These are phyloP conservation scores for Russula sp. DNA, from an alignment of 768 basidiomycete species.

Conservation along the genomic window DNA sequence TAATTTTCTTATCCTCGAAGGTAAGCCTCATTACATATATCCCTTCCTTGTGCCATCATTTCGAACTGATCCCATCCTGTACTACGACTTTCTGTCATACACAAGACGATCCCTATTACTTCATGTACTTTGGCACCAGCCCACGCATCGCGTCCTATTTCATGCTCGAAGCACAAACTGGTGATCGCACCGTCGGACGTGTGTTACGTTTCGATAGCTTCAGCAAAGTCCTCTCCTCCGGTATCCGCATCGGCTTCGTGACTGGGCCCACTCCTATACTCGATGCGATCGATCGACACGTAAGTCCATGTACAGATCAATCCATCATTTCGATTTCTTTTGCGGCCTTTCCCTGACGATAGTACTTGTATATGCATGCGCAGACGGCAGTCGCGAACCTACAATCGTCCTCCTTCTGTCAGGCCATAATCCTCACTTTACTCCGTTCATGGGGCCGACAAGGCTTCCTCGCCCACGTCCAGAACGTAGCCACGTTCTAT, in stretches of 20 bases:
- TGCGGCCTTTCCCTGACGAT: background rate
- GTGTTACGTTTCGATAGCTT: conserved; percentile 89
- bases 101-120: conserved; percentile 77
- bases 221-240: conserved; percentile 76
- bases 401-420: conserved; percentile 61
- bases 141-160: conserved; percentile 78
- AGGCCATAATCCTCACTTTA: conserved; percentile 57
- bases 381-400: conserved; percentile 68
- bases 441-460: conserved; percentile 72
- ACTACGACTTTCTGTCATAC: background rate
- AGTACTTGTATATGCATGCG: background rate
- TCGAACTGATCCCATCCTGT: background rate
- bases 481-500: conserved; percentile 70
- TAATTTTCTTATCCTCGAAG: conserved; percentile 83
- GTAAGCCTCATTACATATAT: conserved; percentile 39
- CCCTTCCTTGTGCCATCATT: background rate
- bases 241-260: conserved; percentile 78
- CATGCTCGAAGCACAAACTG: conserved; percentile 62
- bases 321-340: background rate
- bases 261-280: conserved; percentile 70
- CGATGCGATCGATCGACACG: conserved; percentile 66
- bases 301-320: conserved; percentile 39
- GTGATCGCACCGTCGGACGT: conserved; percentile 57
- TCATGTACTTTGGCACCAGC: conserved; percentile 66
- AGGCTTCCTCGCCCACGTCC: conserved; percentile 68